Conservation (phyloP, 208 protist genomes). For the Wallacemonas rigidus region DNA sequence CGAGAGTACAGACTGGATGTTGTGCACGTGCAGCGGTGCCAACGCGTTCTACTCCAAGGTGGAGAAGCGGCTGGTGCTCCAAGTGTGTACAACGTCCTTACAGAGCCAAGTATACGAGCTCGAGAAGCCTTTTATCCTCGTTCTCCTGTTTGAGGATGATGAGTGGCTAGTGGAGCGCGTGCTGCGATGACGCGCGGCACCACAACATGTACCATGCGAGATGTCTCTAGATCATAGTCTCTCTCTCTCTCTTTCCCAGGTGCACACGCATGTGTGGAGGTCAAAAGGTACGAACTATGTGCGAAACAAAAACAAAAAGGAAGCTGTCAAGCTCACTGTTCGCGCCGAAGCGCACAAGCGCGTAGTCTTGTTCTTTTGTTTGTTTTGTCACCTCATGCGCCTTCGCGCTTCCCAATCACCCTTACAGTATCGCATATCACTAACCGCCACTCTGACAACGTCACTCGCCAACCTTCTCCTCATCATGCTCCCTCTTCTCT, state of each 20-base stretch:
- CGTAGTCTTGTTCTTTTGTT: no score
- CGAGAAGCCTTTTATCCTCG: constrained; percentile 50
- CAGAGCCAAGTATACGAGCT: constrained; percentile 68
- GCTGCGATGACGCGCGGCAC: constrained; percentile 26
- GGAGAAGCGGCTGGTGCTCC: constrained; percentile 72
- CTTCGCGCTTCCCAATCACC: no score
- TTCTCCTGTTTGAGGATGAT: constrained; percentile 56
- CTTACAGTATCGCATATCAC: no score
- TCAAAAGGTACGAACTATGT: no score
- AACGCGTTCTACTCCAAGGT: constrained; percentile 76
- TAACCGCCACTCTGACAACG: no score
- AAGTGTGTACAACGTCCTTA: constrained; percentile 60
- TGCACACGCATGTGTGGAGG: no score
- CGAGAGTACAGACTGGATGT: constrained; percentile 80
- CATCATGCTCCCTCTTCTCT: no score
- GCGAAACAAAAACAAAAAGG: no score
- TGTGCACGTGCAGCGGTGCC: constrained; percentile 61
- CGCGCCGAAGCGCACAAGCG: no score
- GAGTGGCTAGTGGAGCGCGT: constrained; percentile 72
- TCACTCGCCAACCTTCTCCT: no score
- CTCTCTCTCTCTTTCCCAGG: background rate
- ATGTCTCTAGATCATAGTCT: background rate
- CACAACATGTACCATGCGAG: background rate
- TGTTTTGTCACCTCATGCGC: no score
- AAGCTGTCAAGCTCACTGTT: no score